A percentile compares a stretch with the other conserved stretches of the same genome.
These are phyloP conservation scores for Fusarium sororula DNA, from an alignment of 2,329 filamentous ascomycete genomes.

Conservation along the genomic window DNA sequence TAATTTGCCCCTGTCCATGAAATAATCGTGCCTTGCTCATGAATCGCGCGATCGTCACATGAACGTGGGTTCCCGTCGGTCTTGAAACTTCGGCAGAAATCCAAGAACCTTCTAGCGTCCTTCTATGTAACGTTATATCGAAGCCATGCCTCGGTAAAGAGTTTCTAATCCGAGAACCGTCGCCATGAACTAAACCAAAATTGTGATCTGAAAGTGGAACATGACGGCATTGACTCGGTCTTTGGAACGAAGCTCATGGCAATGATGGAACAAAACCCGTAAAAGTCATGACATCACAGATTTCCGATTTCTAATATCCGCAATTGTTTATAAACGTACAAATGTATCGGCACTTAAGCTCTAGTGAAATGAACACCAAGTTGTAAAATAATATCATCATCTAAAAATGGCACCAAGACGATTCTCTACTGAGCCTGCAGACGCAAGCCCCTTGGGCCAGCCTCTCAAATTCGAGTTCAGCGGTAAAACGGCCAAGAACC, in stretches of 20 bases:
- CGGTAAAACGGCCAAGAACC: conserved; percentile 66
- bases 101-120: not conserved
- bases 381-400: not conserved
- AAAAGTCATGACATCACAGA: conserved; percentile 17
- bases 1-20: not conserved
- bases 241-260: not conserved
- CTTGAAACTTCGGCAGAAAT: not conserved
- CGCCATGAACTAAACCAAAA: not conserved
- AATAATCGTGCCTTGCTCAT: not conserved
- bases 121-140: not conserved
- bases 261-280: not conserved
- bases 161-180: not conserved
- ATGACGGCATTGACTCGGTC: conserved; percentile 16
- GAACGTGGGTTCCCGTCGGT: not conserved
- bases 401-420: conserved; percentile 15
- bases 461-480: conserved; percentile 62
- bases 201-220: conserved; percentile 11
- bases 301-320: not conserved
- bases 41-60: not conserved
- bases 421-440: not conserved
- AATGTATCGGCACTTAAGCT: rapidly evolving
- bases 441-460: conserved; percentile 47
- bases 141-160: not conserved
- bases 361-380: rapidly evolving
- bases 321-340: not conserved